Percentiles rank a stretch among this genome's conserved stretches.
Evolutionary conservation across 768 basidiomycete genomes (phyloP).

Genomic region (Punctularia strigosozonata): DNA sequence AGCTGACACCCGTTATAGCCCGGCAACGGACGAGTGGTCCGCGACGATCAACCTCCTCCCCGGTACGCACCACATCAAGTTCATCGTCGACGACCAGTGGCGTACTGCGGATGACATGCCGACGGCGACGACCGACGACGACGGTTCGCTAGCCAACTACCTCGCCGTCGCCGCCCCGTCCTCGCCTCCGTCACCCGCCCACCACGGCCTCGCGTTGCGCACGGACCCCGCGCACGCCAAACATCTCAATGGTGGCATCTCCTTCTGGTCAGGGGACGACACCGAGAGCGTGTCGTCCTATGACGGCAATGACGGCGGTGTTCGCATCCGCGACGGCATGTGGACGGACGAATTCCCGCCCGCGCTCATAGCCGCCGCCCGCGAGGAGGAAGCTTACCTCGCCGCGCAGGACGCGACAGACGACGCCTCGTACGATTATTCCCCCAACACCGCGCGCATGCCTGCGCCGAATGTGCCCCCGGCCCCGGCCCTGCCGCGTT

Average conservation of each 20-base stretch:
- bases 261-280: slow-evolving; percentile 40
- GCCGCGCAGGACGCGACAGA: slow-evolving; percentile 24
- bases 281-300: too few relatives aligned
- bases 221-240: slow-evolving; percentile 1
- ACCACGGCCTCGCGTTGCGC: slow-evolving; percentile 8
- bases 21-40: slow-evolving; percentile 23
- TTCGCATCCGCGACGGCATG: slow-evolving; percentile 18
- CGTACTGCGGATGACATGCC: slow-evolving; percentile 70
- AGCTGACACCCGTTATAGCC: slow-evolving; percentile 7
- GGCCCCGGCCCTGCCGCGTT: slow-evolving; percentile 79
- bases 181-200: slow-evolving; percentile 18
- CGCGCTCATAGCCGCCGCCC: slow-evolving; percentile 68
- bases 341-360: slow-evolving; percentile 80
- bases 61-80: slow-evolving; percentile 90
- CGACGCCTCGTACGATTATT: slow-evolving; percentile 7
- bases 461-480: slow-evolving; percentile 76
- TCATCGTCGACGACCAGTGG: slow-evolving; percentile 88
- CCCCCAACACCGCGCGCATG: slow-evolving; percentile 23
- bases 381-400: slow-evolving; percentile 74
- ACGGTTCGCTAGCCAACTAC: slow-evolving; percentile 91
- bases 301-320: slow-evolving; percentile 13
- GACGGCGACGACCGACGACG: slow-evolving; percentile 77
- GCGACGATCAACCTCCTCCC: slow-evolving; percentile 50
- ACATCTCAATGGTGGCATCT: slow-evolving; percentile 18
- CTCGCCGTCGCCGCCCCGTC: slow-evolving; percentile 48